Conservation (phyloP, 2,329 filamentous ascomycete genomes). For the Rhynchosporium graminicola region DNA sequence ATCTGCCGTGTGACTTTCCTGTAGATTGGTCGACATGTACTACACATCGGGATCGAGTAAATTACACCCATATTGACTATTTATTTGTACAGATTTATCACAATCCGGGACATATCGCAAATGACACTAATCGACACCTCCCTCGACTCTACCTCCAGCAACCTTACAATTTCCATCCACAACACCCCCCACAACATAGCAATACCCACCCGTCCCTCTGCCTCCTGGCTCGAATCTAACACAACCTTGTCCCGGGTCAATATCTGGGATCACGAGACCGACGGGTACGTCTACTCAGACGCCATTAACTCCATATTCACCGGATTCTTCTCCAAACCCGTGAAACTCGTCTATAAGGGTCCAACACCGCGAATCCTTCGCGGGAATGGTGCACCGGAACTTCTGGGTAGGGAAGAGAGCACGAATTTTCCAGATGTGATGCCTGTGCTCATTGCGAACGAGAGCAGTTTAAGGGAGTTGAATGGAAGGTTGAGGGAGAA, state of each 20-base stretch:
- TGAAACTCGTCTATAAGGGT: conserved; percentile 62
- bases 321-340: conserved; percentile 55
- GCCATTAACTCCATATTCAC: conserved; percentile 55
- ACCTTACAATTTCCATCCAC: conserved; percentile 52
- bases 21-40: not conserved
- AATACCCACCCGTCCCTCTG: conserved; percentile 56
- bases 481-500: conserved; percentile 51
- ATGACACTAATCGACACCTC: conserved; percentile 64
- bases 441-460: conserved; percentile 56
- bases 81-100: conserved; percentile 52
- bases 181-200: conserved; percentile 44
- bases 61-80: not conserved
- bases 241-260: conserved; percentile 51
- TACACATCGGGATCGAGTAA: not conserved
- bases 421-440: conserved; percentile 63
- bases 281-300: conserved; percentile 55
- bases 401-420: conserved; percentile 54
- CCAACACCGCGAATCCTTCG: conserved; percentile 55
- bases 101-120: conserved; percentile 59
- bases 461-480: conserved; percentile 58
- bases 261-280: conserved; percentile 61
- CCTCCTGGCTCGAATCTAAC: conserved; percentile 55
- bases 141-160: conserved; percentile 41
- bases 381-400: conserved; percentile 55
- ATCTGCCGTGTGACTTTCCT: not conserved